Evolutionary conservation across 2,329 filamentous ascomycete species (phyloP), one percentile per base, ranked within the genome.

Genomic region (Sporothrix luriei): DNA sequence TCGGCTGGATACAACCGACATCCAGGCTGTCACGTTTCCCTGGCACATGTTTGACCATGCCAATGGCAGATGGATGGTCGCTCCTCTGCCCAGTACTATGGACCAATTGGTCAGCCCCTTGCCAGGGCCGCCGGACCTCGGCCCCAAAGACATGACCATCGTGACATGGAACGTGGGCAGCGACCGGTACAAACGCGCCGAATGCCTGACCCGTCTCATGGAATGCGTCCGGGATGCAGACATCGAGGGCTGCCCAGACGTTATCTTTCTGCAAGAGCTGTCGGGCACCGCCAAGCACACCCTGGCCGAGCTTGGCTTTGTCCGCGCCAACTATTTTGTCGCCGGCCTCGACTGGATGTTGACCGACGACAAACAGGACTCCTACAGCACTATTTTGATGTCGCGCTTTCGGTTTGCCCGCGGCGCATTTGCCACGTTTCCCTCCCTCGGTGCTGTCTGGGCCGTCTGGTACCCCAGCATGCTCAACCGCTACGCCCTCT

Each of bases 181-280:
- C 72, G 33, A 70, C 62, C 2, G 11, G 40, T 29, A 68, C 3
- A 49, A 48, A 4, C 71, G 73, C 10, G 68, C 69, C 19, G 55
- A 66, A 7, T 76, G 78, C 21, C 72, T 76, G 16, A 57, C 70
- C 19, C 75, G 73, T 9, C 76, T 80, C 9, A 33, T 80, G 4
- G 75, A 74, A 3, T 70, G 72, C 38, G 68, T 78, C 21, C 16
- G 48, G 43, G 64, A 71, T 1, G 29, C 38, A 7, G 72, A 74
- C 6, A n/a, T 65, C 0, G 33, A 61, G 38, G 33, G 33, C 19
- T 24, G 33, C 33, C 72, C 74, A 13, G 74, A 79, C 73, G 61
- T 80, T 19, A 73, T 79, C n/a, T 79, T 80, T 55, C 68, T 80
- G 9, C 79, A 80, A 66, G 79, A 80, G 71, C 75, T 79, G 7